Conservation (phyloP, 306 rosid species). For the Rosa chinensis region DNA sequence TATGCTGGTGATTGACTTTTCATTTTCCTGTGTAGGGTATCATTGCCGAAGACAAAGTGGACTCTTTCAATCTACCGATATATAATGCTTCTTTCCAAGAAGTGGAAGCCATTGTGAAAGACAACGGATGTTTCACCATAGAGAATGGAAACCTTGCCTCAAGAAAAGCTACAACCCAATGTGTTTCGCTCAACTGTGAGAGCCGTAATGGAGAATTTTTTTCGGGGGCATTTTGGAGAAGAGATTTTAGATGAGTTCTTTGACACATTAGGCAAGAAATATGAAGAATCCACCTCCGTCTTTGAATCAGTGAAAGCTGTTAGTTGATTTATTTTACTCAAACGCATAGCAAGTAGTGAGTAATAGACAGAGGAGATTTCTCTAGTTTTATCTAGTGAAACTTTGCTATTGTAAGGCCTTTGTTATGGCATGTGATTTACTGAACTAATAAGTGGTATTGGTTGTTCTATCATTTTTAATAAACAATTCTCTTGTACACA, state of each 20-base stretch:
- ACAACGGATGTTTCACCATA: constrained; percentile 21
- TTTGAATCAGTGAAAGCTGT: constrained; percentile 6
- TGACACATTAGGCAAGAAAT: constrained; percentile 4
- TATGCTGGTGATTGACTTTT: not conserved
- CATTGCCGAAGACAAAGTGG: constrained; percentile 22
- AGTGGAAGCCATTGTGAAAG: constrained; percentile 20
- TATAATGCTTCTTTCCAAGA: constrained; percentile 16
- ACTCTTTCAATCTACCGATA: constrained; percentile 20
- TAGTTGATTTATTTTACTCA: constrained; percentile 23
- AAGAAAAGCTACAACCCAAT: constrained; percentile 4
- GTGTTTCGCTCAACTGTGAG: not conserved
- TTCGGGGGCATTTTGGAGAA: constrained; percentile 26
- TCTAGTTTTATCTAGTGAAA: too few relatives aligned
- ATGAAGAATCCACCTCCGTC: constrained; percentile 10
- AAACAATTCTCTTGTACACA: too few relatives aligned
- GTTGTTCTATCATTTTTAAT: too few relatives aligned
- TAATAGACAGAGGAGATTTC: not conserved
- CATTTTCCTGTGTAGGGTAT: constrained; percentile 2
- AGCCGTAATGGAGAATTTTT: constrained; percentile 16
- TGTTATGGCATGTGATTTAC: too few relatives aligned
- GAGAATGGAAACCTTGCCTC: constrained; percentile 19
- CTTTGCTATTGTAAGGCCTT: too few relatives aligned
- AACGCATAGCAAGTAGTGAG: not conserved
- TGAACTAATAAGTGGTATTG: too few relatives aligned
- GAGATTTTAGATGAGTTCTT: constrained; percentile 24